Evolutionary conservation across 2,329 filamentous ascomycete species (phyloP), one percentile per base, ranked within the genome.

Genomic region (Fusarium sp.): DNA sequence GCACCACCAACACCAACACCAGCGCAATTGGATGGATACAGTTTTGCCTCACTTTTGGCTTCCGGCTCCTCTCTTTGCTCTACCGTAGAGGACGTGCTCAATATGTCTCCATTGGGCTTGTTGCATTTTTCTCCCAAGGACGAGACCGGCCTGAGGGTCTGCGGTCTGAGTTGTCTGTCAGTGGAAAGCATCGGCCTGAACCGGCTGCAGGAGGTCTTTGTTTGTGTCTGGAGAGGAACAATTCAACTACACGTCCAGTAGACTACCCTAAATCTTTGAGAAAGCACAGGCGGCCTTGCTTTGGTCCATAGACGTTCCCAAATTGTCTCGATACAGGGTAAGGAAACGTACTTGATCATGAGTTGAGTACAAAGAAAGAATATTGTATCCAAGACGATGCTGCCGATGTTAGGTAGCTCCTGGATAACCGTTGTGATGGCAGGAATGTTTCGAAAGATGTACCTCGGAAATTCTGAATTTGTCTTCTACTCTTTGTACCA

Each of bases 141-240:
- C 59, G 35, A 70, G 66, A 63, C 64, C 48, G 32, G 56, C n/a
- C 45, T 58, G 51, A 63, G 63, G 59, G 26, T 65, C 39, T 38
- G 38, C 17, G 38, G n/a, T 63, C 42, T 39, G 50, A 41, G 66
- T 44, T 70, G 32, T 53, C 22, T 70, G 32, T 54, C 32, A 41
- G 41, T 68, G 48, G 54, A 68, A 68, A 68, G 45, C 42, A 48
- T 69, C 51, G 65, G 45, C 35, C 35, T 56, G 41, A 42, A 48
- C 58, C 67, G 51, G 51, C 36, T 70, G 66, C 38, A 45, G 44
- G 8, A 64, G 58, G 44, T 42, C 36, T 42, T 55, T 44, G 36
- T 24, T 39, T 28, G 15, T 54, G 24, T 13, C 24, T 28, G 35
- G 24, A 22, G 20, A 55, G 8, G 14, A 39, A 35, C 35, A 41